Base-by-base conservation (phyloP, 805 yeast genomes). In the Ogataea haglerorum region DNA sequence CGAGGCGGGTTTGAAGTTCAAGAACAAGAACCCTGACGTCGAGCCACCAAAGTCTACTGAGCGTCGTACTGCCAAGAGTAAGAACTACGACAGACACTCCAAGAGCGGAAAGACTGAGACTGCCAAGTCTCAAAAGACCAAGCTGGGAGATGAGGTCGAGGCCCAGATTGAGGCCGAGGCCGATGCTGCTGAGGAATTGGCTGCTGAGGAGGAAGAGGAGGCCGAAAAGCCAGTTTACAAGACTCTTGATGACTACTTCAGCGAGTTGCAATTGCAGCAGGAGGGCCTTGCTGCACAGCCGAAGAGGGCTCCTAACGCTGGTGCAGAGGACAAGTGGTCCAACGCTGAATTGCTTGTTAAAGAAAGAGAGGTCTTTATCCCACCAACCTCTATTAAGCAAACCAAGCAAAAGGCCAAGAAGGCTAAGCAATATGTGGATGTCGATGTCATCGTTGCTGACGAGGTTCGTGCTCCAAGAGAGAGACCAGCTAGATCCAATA, bases 171-270 rank as follows among this genome's bases (percentile, higher is more conserved):
- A 60, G 49, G 66, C 50, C 42, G 84, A 71, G 53, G 85, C 77
- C 54, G 88, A 80, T 49, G 85, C 76, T 52, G 85, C 76, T 47
- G 63, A 45, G 30, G 67, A 54, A 44, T 67, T 58, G 47, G 70
- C 63, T 39, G 66, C 63, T 38, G 66, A 54, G 30, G 71, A 55
- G 25, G 73, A 64, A 46, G 73, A 56, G 33, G 66, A 49, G 40
- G 69, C 61, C 40, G 73, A 62, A 44, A 74, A 73, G 51, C 75
- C 73, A 49, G 75, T 69, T 38, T 67, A 68, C 63, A 80, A 79
- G 73, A 83, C 96, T 45, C 80, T 86, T 60, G 88, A 82, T 58
- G 95, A 89, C 60, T 91, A 85, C 83, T 78, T 88, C 65, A 80
- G 80, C 58, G 88, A 83, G 69, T 66, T 72, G 61, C 64, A 71